Base-by-base conservation (phyloP, 1,139 yeast species). In the Keqinozyma sinolaborantium region DNA sequence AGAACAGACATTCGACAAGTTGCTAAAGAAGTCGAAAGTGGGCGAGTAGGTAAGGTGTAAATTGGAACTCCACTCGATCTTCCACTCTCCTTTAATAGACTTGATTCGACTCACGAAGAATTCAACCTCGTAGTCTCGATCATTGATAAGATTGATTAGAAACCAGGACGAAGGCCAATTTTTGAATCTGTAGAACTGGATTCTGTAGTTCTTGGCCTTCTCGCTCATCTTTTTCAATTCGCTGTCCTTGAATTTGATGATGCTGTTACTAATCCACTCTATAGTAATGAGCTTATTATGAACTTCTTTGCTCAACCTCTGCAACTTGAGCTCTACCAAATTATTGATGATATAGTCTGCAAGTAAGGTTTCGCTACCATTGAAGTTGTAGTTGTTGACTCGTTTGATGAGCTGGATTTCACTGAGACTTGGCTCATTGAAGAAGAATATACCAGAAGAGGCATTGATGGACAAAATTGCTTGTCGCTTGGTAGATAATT, bases 161-260 rank as follows among this genome's bases (percentile, higher is more conserved):
- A 79, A 79, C 90, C 90, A 83, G 34, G 79, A 75, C 2, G 77
- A 60, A 1, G 88, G 87, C 90, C 90, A 83, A 38, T 73, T 79
- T 32, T 73, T 73, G 31, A 83, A 63, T 14, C 84, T 66, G 48
- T 75, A 82, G 34, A 77, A 70, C 40, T 69, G 77, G 16, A 77
- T 47, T 33, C 56, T 63, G 26, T 30, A 37, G 5, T 26, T 15
- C 8, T 24, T 19, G n/a, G 27, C 29, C 23, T 43, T 39, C 14
- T 35, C 27, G 25, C 23, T n/a, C 27, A 67, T 44, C 31, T 63
- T 62, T 10, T 34, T 34, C 8, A 53, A 49, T 41, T 68, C 73
- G 26, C 40, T 48, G 13, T 67, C 73, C 31, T 60, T 59, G 25
- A 82, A 47, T 35, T 60, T 67, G 21, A 80, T 70, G 14, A 78